Conservation (phyloP, 495 filamentous ascomycete species). For the Daldinia grandis region DNA sequence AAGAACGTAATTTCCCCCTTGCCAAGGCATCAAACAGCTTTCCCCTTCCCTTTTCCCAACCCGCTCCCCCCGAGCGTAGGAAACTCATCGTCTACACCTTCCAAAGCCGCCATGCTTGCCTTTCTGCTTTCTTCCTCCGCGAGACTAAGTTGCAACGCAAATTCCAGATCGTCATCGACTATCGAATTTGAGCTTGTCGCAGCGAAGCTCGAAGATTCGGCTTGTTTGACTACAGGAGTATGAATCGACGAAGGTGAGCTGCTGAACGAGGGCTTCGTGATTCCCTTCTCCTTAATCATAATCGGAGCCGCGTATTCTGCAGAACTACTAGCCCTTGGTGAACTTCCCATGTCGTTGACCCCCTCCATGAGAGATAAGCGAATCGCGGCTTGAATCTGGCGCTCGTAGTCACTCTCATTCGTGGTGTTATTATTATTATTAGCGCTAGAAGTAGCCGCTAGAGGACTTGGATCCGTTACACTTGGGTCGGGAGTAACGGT, state of each 20-base stretch:
- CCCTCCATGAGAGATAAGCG: conserved; percentile 75
- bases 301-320: conserved; percentile 62
- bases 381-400: conserved; percentile 83
- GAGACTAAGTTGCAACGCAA: conserved; percentile 84
- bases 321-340: conserved; percentile 43
- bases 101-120: conserved; percentile 34
- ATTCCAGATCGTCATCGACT: conserved; percentile 76
- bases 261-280: conserved; percentile 47
- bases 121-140: conserved; percentile 73
- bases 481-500: conserved; percentile 62
- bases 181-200: conserved; percentile 28
- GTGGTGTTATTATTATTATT: conserved; percentile 57
- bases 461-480: conserved; percentile 54
- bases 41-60: conserved; percentile 56
- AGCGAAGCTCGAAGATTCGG: conserved; percentile 33
- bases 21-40: conserved; percentile 46
- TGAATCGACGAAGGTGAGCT: conserved; percentile 51
- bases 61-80: conserved; percentile 58
- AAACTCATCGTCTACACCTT: conserved; percentile 63
- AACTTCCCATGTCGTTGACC: conserved; percentile 47
- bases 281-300: conserved; percentile 56
- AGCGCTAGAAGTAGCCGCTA: conserved; percentile 48
- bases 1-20: conserved; percentile 7
- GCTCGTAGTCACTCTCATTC: conserved; percentile 69
- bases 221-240: conserved; percentile 41